phyloP scores from a whole-genome alignment of 306 rosid genomes.

The Vigna reflexopilosa region DNA sequence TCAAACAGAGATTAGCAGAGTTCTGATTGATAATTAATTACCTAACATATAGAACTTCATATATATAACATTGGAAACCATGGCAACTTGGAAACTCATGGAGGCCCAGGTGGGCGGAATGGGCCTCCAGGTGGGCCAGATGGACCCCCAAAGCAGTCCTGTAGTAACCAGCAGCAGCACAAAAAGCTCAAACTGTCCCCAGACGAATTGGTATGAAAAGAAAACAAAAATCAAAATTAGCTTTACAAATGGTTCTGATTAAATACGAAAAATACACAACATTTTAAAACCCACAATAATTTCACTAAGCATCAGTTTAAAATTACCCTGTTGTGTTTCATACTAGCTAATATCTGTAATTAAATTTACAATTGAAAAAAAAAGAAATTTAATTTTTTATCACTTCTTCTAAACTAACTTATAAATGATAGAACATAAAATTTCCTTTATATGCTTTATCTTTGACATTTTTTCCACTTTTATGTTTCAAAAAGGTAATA shows the following conservation, averaged over 20 bases:
- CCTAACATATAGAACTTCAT: no score
- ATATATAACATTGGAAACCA: not conserved
- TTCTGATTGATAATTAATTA: slow-evolving; percentile 24
- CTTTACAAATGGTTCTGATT: no score
- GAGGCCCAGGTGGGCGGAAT: slow-evolving; percentile 42
- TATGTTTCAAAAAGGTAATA: not conserved
- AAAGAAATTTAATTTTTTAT: not conserved
- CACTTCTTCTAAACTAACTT: not conserved
- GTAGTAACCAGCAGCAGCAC: slow-evolving; percentile 70
- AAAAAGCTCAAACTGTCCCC: slow-evolving; percentile 52
- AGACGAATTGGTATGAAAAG: not conserved
- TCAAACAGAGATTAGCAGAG: not conserved
- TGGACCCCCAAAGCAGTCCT: slow-evolving; percentile 64
- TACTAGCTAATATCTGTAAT: not conserved
- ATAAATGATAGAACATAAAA: not conserved
- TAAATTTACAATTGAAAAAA: not conserved
- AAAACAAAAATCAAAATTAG: not conserved
- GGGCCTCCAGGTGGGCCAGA: slow-evolving; percentile 37
- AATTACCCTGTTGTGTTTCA: not conserved
- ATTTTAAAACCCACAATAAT: no score
- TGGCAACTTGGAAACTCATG: not conserved
- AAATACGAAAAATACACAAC: not conserved
- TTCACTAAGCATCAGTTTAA: no score
- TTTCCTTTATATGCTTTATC: not conserved
- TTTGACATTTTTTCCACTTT: not conserved